These are phyloP conservation scores for Sphagnum magellanicum DNA, from an alignment of 228 moss, liverwort and hornwort genomes.

Conservation along the genomic window DNA sequence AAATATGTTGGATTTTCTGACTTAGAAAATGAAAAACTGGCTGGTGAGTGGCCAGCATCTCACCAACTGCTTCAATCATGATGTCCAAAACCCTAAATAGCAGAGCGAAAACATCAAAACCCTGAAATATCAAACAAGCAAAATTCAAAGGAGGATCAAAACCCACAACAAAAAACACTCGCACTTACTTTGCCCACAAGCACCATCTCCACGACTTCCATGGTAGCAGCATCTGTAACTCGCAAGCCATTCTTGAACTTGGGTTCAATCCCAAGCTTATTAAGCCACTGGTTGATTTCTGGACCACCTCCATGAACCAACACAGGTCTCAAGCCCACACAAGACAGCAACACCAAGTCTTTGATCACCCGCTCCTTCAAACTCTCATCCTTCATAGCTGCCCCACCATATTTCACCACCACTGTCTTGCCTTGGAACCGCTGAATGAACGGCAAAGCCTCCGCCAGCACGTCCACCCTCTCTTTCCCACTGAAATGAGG, in stretches of 20 bases:
- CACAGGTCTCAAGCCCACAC: slow-evolving; percentile 85
- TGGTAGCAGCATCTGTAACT: slow-evolving; percentile 79
- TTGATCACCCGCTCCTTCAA: slow-evolving; percentile 91
- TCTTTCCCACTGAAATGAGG: slow-evolving; percentile 67
- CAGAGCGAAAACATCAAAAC: too few species aligned
- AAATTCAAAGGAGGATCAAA: too few species aligned
- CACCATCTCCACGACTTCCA: slow-evolving; percentile 99
- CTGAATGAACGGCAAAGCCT: slow-evolving; percentile 93
- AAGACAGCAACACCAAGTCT: slow-evolving; percentile 77
- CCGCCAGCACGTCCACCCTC: slow-evolving; percentile 79
- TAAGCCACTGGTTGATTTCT: slow-evolving; percentile 87
- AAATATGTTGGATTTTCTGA: too few species aligned
- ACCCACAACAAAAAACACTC: too few species aligned
- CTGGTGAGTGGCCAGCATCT: too few species aligned
- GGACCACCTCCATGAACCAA: slow-evolving; percentile 93
- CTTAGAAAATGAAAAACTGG: too few species aligned
- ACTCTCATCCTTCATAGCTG: slow-evolving; percentile 86
- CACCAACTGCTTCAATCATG: too few species aligned
- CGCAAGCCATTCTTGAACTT: slow-evolving; percentile 77
- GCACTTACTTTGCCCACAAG: slow-evolving; percentile 70
- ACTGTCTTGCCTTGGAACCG: slow-evolving; percentile 88
- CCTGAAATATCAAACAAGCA: too few species aligned
- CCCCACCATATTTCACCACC: slow-evolving; percentile 97
- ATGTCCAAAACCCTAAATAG: too few species aligned
- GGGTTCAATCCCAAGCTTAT: slow-evolving; percentile 76